These are phyloP conservation scores for Chrysochromulina parva DNA, from an alignment of 78 protist species.

Conservation along the genomic window DNA sequence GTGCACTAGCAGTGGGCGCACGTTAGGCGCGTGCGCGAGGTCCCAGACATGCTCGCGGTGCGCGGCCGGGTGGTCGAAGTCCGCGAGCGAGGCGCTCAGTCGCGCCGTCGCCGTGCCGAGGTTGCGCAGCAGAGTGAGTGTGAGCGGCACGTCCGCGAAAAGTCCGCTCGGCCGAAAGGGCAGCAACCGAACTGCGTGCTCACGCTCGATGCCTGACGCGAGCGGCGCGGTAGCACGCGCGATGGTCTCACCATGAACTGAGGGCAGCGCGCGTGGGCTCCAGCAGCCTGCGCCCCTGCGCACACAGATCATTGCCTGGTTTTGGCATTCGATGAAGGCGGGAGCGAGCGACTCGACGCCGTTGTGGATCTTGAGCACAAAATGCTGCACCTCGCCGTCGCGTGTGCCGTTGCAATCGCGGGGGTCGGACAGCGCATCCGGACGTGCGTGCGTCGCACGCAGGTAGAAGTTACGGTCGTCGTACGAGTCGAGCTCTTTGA, in stretches of 20 bases:
- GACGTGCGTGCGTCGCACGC: not conserved
- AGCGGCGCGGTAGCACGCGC: not conserved
- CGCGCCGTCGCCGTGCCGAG: not conserved
- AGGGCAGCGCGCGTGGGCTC: not conserved
- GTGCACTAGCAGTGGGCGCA: not conserved
- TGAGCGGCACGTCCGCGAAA: not conserved
- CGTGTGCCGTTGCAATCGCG: not conserved
- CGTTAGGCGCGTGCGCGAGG: not conserved
- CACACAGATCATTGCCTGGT: not conserved
- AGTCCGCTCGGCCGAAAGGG: not conserved
- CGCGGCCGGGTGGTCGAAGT: not conserved
- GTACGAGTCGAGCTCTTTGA: not conserved
- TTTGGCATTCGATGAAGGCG: not conserved
- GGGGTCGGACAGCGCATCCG: too few species aligned
- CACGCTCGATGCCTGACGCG: not conserved
- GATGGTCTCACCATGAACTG: not conserved
- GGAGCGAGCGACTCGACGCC: not conserved
- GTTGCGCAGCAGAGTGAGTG: not conserved
- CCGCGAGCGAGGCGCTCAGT: not conserved
- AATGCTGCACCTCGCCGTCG: not conserved
- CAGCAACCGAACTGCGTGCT: not conserved
- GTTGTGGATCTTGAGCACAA: conserved; percentile 6
- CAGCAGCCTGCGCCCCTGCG: not conserved
- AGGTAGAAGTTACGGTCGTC: not conserved
- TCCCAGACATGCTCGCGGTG: not conserved